Base-by-base conservation (phyloP, 2,329 filamentous ascomycete genomes). In the Orbilia blumenaviensis region DNA sequence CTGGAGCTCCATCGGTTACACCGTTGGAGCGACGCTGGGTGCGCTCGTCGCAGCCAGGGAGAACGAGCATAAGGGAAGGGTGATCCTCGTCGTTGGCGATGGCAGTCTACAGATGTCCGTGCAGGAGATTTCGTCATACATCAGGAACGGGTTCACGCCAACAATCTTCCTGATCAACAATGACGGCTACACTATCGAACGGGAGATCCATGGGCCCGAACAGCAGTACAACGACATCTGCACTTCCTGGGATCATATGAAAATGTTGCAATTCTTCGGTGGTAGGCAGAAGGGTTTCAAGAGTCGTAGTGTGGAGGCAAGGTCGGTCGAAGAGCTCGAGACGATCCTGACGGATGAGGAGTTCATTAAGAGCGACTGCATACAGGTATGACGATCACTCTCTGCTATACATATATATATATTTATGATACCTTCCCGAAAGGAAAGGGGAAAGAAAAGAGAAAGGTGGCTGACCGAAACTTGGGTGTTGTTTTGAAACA, bases 31-130 rank as follows among this genome's bases (percentile, higher is more conserved):
- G 0, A 85, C 86, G 2, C 84, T 87, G 21, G 88, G 88, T 1
- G 86, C 86, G 0, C 85, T 86, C 0, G 82, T 89, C 0, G 89
- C 89, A 0, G 84, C 86, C 2, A 81, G 82, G 18, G 87, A 89
- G 67, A 80, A 79, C 4, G 81, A 81, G 12, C 77, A 78, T 16
- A 80, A 81, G 4, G 83, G 81, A n/a, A 83, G 87, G 64, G 87
- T 88, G 0, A 84, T 89, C 8, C 82, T 90, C 1, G 84, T 89
- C 75, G 89, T 89, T 34, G 89, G 88, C 3, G 89, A 90, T 62
- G 89, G 89, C 2, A 89, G 88, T 77, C 86, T 91, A 72, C 87
- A 90, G 78, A 87, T 91, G 83, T 91, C 89, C 0, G 88, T 86
- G 0, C 89, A 91, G 80, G 89, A 90, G 78, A 83, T 92, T 2